Evolutionary conservation across 1,284 basidiomycete genomes (phyloP), one percentile per base, ranked within the genome.

Genomic region (Pisolithus thermaeus): DNA sequence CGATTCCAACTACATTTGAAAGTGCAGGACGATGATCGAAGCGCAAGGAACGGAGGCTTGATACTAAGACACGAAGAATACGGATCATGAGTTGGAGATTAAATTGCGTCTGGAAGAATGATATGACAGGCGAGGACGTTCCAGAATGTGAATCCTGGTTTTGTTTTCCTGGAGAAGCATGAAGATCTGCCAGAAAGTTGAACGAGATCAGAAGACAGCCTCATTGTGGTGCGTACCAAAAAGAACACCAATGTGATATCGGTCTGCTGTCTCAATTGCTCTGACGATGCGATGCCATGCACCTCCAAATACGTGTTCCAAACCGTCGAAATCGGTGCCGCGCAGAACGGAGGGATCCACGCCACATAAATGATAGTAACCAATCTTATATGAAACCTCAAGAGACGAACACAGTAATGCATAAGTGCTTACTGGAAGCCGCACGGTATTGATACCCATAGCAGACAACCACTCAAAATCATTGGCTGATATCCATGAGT

Each of bases 401-500:
- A 52, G 52, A 35, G 46, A 45, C 23, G 18, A 16, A 27, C 30
- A 9, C 35, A 47, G 16, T 44, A 46, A 47, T 38, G 50, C 37
- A 40, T 46, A 35, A 50, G 25, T 8, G 66, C 82, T 59, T 59
- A 94, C 87, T 22, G 92, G 92, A 52, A 95, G 80, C 53, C 92
- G 76, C 57, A 94, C 90, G 36, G 87, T 79, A 60, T 93, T 95
- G 64, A 93, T 79, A 0, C 92, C 91, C 50, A 74, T 74, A n/a
- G 78, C 70, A 1, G 76, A 73, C 51, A 94, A 78, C 87, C 87
- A 93, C 40, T 72, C 65, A 77, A 84, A 91, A 64, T 92, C 90
- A 0, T 69, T 68, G 27, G 83, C 79, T 1, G 71, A 76, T 39
- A 92, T 80, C 86, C 87, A 92, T 1, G 71, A 78, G 65, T 90